phyloP scores from a whole-genome alignment of 73 alveolate species.

The Strombidium stylifer region DNA sequence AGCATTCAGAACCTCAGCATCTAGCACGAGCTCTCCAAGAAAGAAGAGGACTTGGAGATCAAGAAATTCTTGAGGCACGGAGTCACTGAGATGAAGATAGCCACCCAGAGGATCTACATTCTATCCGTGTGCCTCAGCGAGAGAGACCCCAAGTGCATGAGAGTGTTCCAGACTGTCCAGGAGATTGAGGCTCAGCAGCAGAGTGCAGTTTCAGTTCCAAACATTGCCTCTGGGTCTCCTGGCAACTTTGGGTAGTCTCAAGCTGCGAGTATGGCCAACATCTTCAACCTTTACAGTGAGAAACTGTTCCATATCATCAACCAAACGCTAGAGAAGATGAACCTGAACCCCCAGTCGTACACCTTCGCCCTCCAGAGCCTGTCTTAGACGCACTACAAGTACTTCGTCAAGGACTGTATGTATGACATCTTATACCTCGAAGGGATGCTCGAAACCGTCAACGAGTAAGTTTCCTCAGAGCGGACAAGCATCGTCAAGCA shows the following conservation, averaged over 20 bases:
- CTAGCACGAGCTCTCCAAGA: slow-evolving; percentile 18
- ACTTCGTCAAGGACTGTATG: too few relatives aligned
- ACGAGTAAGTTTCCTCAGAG: slow-evolving; percentile 37
- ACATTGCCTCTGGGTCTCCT: too few relatives aligned
- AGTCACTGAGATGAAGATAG: slow-evolving; percentile 39
- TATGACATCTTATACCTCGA: slow-evolving; percentile 17
- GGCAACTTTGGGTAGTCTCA: too few relatives aligned
- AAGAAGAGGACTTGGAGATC: slow-evolving; percentile 43
- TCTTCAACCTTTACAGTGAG: slow-evolving; percentile 48
- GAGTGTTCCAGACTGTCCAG: too few relatives aligned
- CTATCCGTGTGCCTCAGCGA: slow-evolving; percentile 43
- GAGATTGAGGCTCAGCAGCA: too few relatives aligned
- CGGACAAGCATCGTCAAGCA: slow-evolving; percentile 21
- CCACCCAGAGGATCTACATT: slow-evolving; percentile 37
- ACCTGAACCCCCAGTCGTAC: slow-evolving; percentile 31
- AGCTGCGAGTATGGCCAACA: slow-evolving; percentile 46
- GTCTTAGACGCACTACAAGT: slow-evolving; percentile 32
- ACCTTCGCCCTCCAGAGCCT: slow-evolving; percentile 29
- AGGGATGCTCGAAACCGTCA: slow-evolving; percentile 44
- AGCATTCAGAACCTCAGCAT: slow-evolving; percentile 17
- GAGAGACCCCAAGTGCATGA: slow-evolving; percentile 59
- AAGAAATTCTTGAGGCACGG: slow-evolving; percentile 23
- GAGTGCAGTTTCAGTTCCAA: too few relatives aligned
- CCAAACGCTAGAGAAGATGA: slow-evolving; percentile 32
- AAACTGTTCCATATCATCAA: slow-evolving; percentile 37